Evolutionary conservation across 2,329 filamentous ascomycete species (phyloP).

Genomic region (Stromatinia cepivora): DNA sequence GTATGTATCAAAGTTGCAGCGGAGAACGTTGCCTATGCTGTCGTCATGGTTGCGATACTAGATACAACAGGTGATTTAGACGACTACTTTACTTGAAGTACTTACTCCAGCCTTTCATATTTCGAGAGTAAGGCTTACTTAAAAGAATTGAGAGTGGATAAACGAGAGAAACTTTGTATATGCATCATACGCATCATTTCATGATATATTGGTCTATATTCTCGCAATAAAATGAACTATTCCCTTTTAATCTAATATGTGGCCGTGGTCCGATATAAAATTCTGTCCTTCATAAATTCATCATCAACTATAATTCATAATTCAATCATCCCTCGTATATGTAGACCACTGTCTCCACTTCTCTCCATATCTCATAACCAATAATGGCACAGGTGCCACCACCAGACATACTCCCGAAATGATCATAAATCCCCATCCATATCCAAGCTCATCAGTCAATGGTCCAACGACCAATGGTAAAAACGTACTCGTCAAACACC

Average conservation of each 20-base stretch:
- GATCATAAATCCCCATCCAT: slow-evolving; percentile 41
- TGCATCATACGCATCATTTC: too few species aligned
- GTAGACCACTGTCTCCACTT: slow-evolving; percentile 14
- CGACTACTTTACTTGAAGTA: too few species aligned
- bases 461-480: slow-evolving; percentile 54
- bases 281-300: background rate
- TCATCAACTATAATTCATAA: background rate
- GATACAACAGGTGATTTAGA: too few species aligned
- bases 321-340: slow-evolving; percentile 8
- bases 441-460: slow-evolving; percentile 49
- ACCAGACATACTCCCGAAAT: slow-evolving; percentile 44
- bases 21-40: too few species aligned
- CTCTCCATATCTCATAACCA: slow-evolving; percentile 52
- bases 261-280: background rate
- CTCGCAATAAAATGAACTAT: background rate
- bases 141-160: too few species aligned
- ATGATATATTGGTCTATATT: too few species aligned
- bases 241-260: background rate
- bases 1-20: too few species aligned
- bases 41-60: too few species aligned
- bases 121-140: too few species aligned
- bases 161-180: too few species aligned
- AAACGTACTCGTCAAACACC: slow-evolving; percentile 50
- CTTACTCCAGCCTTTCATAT: too few species aligned
- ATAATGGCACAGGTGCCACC: slow-evolving; percentile 52